Conservation (phyloP, 2,329 filamentous ascomycete genomes). For the Teratosphaeria pseudoeucalypti region DNA sequence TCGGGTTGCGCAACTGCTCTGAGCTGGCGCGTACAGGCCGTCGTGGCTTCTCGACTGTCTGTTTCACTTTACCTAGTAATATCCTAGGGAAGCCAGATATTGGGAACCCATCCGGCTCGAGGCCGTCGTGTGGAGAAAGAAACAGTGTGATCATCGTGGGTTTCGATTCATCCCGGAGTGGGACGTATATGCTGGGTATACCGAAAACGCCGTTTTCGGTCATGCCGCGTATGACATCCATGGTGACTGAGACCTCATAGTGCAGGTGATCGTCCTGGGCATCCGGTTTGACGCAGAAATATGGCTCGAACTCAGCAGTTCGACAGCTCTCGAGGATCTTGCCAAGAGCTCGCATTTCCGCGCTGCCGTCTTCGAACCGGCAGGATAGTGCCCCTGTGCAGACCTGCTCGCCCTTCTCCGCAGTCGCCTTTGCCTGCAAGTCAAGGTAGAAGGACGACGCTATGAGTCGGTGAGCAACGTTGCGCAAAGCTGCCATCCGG, state of each 20-base stretch:
- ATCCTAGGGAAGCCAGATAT: constrained; percentile 28
- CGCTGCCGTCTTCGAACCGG: constrained; percentile 25
- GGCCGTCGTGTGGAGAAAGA: constrained; percentile 21
- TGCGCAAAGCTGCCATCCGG: constrained; percentile 20
- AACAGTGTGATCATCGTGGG: constrained; percentile 25
- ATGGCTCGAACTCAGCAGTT: constrained; percentile 24
- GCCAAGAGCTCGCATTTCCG: constrained; percentile 24
- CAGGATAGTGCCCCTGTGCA: constrained; percentile 23
- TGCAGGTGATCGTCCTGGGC: constrained; percentile 10
- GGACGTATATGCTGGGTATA: constrained; percentile 22
- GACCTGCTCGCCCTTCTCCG: constrained; percentile 21
- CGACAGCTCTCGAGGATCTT: constrained; percentile 17
- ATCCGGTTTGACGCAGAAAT: constrained; percentile 23
- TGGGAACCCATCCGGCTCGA: constrained; percentile 24
- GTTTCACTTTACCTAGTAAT: constrained; percentile 13
- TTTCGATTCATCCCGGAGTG: constrained; percentile 21
- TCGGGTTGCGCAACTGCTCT: constrained; percentile 10
- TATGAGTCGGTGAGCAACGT: constrained; percentile 26
- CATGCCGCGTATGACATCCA: constrained; percentile 20
- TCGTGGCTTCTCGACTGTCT: constrained; percentile 10
- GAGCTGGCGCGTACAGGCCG: constrained; percentile 14
- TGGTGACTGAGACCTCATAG: constrained; percentile 17
- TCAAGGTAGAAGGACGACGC: constrained; percentile 31
- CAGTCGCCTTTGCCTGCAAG: constrained; percentile 21
- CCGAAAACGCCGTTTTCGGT: constrained; percentile 20